Evolutionary conservation across 371 early-diverging fungal genomes (phyloP), one percentile per base, ranked within the genome.

Genomic region (Rhizopus sp.): DNA sequence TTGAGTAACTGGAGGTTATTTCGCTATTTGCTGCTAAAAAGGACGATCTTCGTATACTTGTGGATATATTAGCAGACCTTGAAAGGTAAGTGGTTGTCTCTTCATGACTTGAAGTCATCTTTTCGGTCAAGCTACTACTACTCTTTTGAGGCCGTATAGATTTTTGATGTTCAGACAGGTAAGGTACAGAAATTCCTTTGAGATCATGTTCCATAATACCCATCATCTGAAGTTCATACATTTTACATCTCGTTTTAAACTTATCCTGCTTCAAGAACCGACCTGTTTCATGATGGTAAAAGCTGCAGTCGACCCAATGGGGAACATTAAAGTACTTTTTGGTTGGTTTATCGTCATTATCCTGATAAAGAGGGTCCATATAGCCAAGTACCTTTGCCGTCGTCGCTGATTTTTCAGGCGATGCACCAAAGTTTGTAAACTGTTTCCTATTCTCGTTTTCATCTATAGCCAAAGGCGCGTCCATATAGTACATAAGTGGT

Each of bases 291-390:
- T 78, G 72, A 61, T 82, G 83, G 73, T 88, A 96, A 63, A 93
- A 97, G 53, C 93, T 94, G 53, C 89, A 88, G 55, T 94, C 95
- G 13, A 96, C 79, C 98, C 98, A 97, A 64, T 93, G 88, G 0
- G 98, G 96, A 32, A 93, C 86, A 51, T 86, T 84, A 65, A 86
- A 94, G 59, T 89, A 88, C 2, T 59, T 68, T 34, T 78, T 68
- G 0, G 74, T 82, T 8, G 73, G 57, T 15, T 59, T 64, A 5
- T 63, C 56, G 9, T 66, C 32, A 3, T 74, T 77, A 32, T 85
- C 84, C 40, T 76, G 70, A 48, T 86, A 81, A 3, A 86, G 49
- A 10, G 88, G 88, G 54, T 83, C 85, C 42, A 82, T 69, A 50
- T 67, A 71, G 31, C 80, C 85, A 48, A 48, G 44, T 55, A 72